Percentiles rank a stretch among this genome's conserved stretches.
These are phyloP conservation scores for Fennellomyces sp. DNA, from an alignment of 371 early-diverging fungal species.

Conservation along the genomic window DNA sequence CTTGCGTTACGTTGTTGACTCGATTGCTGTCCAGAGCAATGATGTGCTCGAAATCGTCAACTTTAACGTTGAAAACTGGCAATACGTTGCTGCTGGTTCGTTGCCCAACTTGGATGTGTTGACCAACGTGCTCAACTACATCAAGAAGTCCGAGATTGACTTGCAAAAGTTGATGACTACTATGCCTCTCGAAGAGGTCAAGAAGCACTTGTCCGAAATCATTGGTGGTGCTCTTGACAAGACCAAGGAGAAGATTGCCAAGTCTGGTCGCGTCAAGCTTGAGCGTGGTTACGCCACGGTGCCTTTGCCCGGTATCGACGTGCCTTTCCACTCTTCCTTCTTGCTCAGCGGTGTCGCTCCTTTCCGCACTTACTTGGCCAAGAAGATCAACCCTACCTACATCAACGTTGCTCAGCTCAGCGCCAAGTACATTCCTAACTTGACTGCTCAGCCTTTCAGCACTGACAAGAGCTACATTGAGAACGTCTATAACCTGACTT, in stretches of 20 bases:
- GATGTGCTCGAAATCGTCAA: conserved; percentile 95
- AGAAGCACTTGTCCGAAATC: conserved; percentile 80
- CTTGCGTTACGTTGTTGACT: conserved; percentile 80
- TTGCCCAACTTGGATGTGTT: conserved; percentile 80
- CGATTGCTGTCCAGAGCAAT: conserved; percentile 77
- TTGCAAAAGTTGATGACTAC: conserved; percentile 84
- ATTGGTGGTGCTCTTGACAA: conserved; percentile 77
- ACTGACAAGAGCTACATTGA: conserved; percentile 81
- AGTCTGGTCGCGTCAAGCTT: conserved; percentile 67
- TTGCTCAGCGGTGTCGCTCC: conserved; percentile 88
- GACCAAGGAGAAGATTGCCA: conserved; percentile 68
- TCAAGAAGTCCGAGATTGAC: conserved; percentile 80
- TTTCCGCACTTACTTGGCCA: conserved; percentile 88
- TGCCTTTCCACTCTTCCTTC: conserved; percentile 97
- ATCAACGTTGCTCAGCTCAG: conserved; percentile 79
- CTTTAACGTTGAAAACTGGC: conserved; percentile 96
- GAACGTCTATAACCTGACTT: conserved; percentile 74
- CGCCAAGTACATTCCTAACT: conserved; percentile 93
- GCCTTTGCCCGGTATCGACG: conserved; percentile 92
- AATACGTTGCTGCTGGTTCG: conserved; percentile 95
- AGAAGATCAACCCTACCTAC: conserved; percentile 79
- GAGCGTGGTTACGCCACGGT: conserved; percentile 94
- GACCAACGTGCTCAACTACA: conserved; percentile 80
- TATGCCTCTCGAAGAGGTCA: conserved; percentile 86
- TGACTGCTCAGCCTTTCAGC: conserved; percentile 92